Base-by-base conservation (phyloP, 768 basidiomycete species). In the Lyophyllum shimeji region DNA sequence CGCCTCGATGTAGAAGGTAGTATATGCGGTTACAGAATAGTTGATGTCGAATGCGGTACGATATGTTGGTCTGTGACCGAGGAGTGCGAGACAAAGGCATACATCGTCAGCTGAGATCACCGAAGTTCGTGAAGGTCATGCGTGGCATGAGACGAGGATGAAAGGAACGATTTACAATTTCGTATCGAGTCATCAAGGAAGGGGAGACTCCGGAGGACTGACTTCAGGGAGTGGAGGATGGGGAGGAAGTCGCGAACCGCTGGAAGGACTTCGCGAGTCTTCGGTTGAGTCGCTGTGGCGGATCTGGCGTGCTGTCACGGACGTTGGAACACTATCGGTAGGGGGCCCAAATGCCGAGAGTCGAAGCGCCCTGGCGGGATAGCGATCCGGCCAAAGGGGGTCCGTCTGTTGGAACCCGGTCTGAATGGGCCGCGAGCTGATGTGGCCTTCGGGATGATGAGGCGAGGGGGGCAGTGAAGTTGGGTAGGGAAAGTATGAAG, bases 321-420 rank as follows among this genome's bases (percentile, higher is more conserved):
- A 80, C 54, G 81, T 72, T 1, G 82, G 80, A 34, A 84, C 70
- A 54, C 83, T 85, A 46, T 85, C 81, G 0, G 81, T 80, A 34
- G 82, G 83, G 13, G 84, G 83, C 25, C 69, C 73, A 27, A 75
- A 63, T 46, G 67, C 64, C n/a, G 69, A 63, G 46, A 64, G 27
- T 60, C 57, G 44, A 13, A 74, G 78, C 60, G 72, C 65, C 37
- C 71, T 59, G 42, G 74, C 71, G 6, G 71, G 69, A 34, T 63
- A 68, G 63, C 59, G 73, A 56, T 53, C 55, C 29, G 43, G 24
- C 20, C 51, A 80, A 43, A 79, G 67, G 51, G 81, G 82, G 29
- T 83, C 80, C 0, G 80, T 79, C 42, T 79, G 81, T 12, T 81
- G 82, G 34, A 68, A 70, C 23, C 73, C 62, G 43, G 66, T 60